Conservation (phyloP, 1,284 basidiomycete genomes). For the Earliella scabrosa region DNA sequence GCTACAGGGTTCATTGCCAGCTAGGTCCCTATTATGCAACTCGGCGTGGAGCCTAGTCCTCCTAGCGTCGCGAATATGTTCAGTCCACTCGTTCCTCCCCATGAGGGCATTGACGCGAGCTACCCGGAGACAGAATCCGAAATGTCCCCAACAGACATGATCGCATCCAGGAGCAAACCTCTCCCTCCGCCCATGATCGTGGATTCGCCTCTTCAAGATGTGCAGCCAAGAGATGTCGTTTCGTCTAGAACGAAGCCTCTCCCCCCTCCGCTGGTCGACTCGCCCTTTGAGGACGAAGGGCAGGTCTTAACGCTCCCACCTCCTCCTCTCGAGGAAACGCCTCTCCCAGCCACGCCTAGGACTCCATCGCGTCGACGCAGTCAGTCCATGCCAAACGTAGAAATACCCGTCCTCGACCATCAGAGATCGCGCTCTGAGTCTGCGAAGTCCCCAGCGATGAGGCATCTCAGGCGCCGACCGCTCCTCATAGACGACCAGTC, state of each 20-base stretch:
- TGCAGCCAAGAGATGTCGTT: no score
- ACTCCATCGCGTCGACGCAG: constrained; percentile 20
- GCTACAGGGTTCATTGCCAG: neutral
- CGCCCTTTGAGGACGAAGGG: constrained; percentile 2
- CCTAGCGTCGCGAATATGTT: constrained; percentile 7
- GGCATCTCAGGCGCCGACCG: constrained; percentile 39
- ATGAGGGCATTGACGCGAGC: constrained; percentile 27
- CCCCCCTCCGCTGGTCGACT: constrained; percentile 37
- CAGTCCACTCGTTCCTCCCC: constrained; percentile 29
- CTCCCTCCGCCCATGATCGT: constrained; percentile 36
- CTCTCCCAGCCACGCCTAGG: constrained; percentile 20
- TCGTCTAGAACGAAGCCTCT: no score
- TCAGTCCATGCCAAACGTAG: constrained; percentile 18
- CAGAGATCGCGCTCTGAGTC: constrained; percentile 23
- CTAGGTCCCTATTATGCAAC: constrained; percentile 22
- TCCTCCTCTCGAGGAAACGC: constrained; percentile 13
- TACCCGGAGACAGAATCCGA: constrained; percentile 19
- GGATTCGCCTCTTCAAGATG: neutral
- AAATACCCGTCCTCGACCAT: constrained; percentile 17
- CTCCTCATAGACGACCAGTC: constrained; percentile 47
- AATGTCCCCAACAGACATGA: constrained; percentile 17
- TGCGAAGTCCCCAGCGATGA: constrained; percentile 19
- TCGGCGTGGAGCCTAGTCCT: constrained; percentile 9
- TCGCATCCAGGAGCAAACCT: constrained; percentile 8
- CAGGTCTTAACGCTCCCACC: constrained; percentile 19